phyloP scores from a whole-genome alignment of 257 asterid genomes.

The Nicotiana noctiflora region DNA sequence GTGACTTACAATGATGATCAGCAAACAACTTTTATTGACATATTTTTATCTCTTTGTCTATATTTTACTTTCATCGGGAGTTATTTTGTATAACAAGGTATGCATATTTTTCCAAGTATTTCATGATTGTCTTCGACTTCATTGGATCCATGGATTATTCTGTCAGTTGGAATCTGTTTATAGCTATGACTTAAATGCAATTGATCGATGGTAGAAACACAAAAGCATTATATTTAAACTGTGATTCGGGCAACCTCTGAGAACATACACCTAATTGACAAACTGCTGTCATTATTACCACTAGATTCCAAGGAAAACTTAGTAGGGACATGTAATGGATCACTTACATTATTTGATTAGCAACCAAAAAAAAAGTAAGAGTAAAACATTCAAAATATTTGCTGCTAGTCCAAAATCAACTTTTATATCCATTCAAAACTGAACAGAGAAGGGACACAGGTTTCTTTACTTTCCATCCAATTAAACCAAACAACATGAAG shows the following conservation, averaged over 20 bases:
- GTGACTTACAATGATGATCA: slow-evolving; percentile 44
- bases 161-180: not conserved
- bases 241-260: not conserved
- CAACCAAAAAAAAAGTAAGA: not conserved
- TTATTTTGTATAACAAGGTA: slow-evolving; percentile 95
- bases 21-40: slow-evolving; percentile 76
- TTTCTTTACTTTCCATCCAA: not conserved
- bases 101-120: not conserved
- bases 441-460: not conserved
- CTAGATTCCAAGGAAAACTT: not conserved
- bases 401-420: not conserved
- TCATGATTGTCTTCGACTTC: not conserved
- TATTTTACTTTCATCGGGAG: slow-evolving; percentile 79
- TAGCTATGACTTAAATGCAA: not conserved
- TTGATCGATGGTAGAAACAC: not conserved
- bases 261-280: not conserved
- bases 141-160: not conserved
- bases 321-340: not conserved
- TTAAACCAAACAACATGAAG: not conserved
- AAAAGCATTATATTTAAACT: not conserved
- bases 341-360: not conserved
- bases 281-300: not conserved
- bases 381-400: not conserved
- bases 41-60: slow-evolving; percentile 73
- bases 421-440: not conserved